Percentiles rank a stretch among this genome's conserved stretches.
Evolutionary conservation across 768 basidiomycete species (phyloP).

Genomic region (Trametes cingulata): DNA sequence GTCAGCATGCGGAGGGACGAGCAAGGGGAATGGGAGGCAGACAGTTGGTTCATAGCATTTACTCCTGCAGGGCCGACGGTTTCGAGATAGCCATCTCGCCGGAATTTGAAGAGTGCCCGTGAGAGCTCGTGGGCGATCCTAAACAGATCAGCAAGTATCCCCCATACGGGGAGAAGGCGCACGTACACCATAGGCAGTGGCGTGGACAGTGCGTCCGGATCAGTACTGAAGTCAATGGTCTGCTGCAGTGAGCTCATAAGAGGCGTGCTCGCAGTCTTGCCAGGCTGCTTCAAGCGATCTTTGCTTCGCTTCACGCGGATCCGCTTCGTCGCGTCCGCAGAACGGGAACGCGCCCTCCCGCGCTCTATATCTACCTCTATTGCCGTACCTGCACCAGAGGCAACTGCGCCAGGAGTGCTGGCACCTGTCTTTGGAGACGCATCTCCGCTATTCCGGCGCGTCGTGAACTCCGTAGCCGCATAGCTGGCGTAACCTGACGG

Average conservation of each 20-base stretch:
- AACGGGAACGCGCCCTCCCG: slow-evolving; percentile 2
- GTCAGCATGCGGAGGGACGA: not conserved
- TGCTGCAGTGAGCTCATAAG: slow-evolving; percentile 55
- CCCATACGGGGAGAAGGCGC: not conserved
- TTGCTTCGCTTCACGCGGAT: slow-evolving; percentile 73
- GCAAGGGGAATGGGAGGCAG: slow-evolving; percentile 24
- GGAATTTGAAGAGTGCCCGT: slow-evolving; percentile 67
- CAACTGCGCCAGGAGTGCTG: not conserved
- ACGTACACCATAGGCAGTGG: slow-evolving; percentile 81
- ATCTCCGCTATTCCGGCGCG: slow-evolving; percentile 12
- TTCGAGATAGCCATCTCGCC: slow-evolving; percentile 81
- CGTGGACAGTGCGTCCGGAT: slow-evolving; percentile 57
- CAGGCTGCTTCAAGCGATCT: slow-evolving; percentile 40
- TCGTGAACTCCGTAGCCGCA: slow-evolving; percentile 32
- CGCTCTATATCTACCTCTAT: slow-evolving; percentile 14
- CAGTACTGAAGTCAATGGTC: slow-evolving; percentile 60
- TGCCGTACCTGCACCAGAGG: slow-evolving; percentile 11
- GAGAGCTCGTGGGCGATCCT: slow-evolving; percentile 85
- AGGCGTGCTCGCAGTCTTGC: slow-evolving; percentile 49
- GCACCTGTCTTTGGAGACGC: slow-evolving; percentile 1
- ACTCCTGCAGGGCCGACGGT: slow-evolving; percentile 86
- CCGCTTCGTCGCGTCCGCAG: slow-evolving; percentile 48
- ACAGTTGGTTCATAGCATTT: slow-evolving; percentile 78
- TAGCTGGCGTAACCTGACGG: slow-evolving; percentile 40
- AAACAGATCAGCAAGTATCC: slow-evolving; percentile 1